Conservation (phyloP, 2,329 filamentous ascomycete genomes). For the Setomelanomma holmii region DNA sequence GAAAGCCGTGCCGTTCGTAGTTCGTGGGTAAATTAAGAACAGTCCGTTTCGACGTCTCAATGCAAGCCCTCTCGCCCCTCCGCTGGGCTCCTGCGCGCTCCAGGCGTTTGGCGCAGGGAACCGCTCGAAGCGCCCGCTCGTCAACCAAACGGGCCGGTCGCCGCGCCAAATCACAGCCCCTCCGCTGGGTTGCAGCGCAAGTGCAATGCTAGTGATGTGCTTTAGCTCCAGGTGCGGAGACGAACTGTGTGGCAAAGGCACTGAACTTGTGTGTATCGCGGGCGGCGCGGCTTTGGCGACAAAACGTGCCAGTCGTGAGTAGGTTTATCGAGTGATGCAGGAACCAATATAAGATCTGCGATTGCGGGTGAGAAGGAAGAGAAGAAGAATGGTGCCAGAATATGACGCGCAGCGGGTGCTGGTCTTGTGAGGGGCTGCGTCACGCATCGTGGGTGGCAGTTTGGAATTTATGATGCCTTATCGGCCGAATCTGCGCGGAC, state of each 20-base stretch:
- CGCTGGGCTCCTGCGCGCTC: constrained; percentile 3
- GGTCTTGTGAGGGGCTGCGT: constrained; percentile 14
- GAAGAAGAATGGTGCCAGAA: neutral
- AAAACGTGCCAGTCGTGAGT: neutral
- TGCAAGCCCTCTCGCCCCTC: constrained; percentile 25
- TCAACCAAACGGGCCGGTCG: constrained; percentile 23
- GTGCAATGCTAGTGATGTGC: constrained; percentile 30
- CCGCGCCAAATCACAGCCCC: constrained; percentile 30
- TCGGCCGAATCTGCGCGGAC: constrained; percentile 6
- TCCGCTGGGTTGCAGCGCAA: no score
- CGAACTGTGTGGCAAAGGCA: constrained; percentile 19
- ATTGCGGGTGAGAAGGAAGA: neutral
- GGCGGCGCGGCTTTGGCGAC: constrained; percentile 22
- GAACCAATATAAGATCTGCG: neutral
- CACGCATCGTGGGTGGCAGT: constrained; percentile 3
- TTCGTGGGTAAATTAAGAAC: constrained; percentile 28
- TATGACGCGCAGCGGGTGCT: neutral
- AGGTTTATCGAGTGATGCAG: neutral
- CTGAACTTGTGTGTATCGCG: constrained; percentile 23
- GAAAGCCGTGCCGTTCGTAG: no score
- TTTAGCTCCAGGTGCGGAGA: constrained; percentile 27
- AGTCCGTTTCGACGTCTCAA: constrained; percentile 25
- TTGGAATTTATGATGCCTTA: neutral
- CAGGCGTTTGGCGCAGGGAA: constrained; percentile 19
- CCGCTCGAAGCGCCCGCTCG: constrained; percentile 27